Evolutionary conservation across 2,329 filamentous ascomycete species (phyloP), one percentile per base, ranked within the genome.

Genomic region (Ophiostoma sp.): DNA sequence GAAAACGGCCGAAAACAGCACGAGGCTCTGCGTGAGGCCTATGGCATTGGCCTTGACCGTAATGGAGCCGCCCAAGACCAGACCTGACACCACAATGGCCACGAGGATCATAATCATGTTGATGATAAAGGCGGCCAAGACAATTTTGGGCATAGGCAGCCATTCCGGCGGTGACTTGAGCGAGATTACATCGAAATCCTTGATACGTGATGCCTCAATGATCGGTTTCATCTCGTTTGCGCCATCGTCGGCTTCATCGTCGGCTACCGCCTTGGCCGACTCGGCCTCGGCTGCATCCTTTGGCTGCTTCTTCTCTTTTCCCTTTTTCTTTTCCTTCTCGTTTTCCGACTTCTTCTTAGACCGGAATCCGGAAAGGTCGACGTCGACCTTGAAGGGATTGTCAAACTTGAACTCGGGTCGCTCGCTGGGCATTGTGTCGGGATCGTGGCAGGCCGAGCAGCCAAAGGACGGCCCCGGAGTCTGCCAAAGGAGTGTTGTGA

Each of bases 1-100:
- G 11, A 78, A 72, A 9, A 77, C 72, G 27, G 74, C 71, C 2
- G 72, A 68, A 16, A 74, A 72, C 41, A 74, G 68, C 12, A 74
- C 70, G 11, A 74, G 70, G 45, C 72, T 72, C 68, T 74, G 72
- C 0, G 73, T 73, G 40, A 74, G 65, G n/a, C 72, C 71, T 9
- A 72, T 70, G 41, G 71, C 69, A 18, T 68, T 67, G 47, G 69
- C 70, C n/a, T 49, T 64, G 42, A 73, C 68, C 11, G 49, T 41
- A 11, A 73, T 66, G 2, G 69, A 70, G 65, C 72, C 73, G 9
- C 71, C 69, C 5, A 74, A 68, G 1, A 74, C 73, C 9, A 74
- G 68, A 3, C 71, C 71, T 5, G 72, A 73, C 11, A 74, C 70
- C 4, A 74, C 63, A 9, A 72, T 5, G 18, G 68, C 73, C 7